Percentiles rank a stretch among this genome's conserved stretches.
phyloP scores from a whole-genome alignment of 805 yeast species.

The Candida sonorensis region DNA sequence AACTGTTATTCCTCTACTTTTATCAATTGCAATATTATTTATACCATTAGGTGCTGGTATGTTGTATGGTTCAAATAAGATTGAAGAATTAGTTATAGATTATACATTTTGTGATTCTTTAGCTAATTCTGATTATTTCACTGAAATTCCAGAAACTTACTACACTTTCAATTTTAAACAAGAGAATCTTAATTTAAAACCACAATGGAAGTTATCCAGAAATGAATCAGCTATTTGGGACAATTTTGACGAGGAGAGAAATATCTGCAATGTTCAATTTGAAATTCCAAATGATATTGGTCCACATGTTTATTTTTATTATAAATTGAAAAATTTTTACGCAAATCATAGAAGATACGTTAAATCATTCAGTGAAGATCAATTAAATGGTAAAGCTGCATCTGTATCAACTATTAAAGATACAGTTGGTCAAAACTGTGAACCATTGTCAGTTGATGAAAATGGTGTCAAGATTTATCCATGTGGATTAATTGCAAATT shows the following conservation, averaged over 20 bases:
- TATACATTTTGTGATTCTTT: conserved; percentile 59
- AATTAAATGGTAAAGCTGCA: conserved; percentile 71
- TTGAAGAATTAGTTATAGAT: conserved; percentile 70
- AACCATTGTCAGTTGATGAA: conserved; percentile 47
- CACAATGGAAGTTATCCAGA: conserved; percentile 58
- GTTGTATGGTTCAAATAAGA: conserved; percentile 64
- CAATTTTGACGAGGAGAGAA: conserved; percentile 35
- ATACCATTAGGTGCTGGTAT: conserved; percentile 90
- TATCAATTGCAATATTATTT: conserved; percentile 69
- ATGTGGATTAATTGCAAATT: conserved; percentile 79
- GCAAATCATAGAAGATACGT: conserved; percentile 95
- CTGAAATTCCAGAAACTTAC: conserved; percentile 60
- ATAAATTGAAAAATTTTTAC: conserved; percentile 77
- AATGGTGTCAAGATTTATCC: conserved; percentile 59
- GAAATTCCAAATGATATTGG: conserved; percentile 65
- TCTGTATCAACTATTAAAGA: conserved; percentile 43
- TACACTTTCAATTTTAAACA: conserved; percentile 53
- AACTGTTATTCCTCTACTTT: conserved; percentile 80
- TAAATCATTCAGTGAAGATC: conserved; percentile 74
- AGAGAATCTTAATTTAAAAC: conserved; percentile 30
- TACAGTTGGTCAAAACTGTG: conserved; percentile 51
- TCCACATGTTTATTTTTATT: conserved; percentile 71
- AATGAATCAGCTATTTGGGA: conserved; percentile 35
- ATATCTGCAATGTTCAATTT: conserved; percentile 67
- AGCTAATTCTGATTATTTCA: conserved; percentile 39